Conservation (phyloP, 2,329 filamentous ascomycete genomes). For the Phaeophleospora eucalypticola region DNA sequence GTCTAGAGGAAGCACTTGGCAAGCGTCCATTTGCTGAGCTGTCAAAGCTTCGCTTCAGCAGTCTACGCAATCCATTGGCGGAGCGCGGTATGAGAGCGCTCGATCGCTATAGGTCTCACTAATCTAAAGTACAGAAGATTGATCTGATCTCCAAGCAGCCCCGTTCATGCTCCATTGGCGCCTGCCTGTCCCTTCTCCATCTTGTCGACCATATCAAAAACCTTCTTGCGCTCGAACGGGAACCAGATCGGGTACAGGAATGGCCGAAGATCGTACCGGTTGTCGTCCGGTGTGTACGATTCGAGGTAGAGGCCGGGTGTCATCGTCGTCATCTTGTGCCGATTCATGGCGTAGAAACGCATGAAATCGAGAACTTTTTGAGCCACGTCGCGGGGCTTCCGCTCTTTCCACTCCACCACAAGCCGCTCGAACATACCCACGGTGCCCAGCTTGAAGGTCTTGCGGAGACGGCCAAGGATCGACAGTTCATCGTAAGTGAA, state of each 20-base stretch:
- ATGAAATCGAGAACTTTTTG: constrained; percentile 46
- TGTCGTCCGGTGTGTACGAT: constrained; percentile 47
- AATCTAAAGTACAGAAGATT: too few relatives aligned
- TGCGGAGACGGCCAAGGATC: constrained; percentile 52
- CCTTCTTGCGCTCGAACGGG: neutral
- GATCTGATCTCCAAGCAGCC: too few relatives aligned
- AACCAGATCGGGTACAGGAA: constrained; percentile 48
- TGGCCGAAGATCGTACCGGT: constrained; percentile 55
- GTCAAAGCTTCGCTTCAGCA: too few relatives aligned
- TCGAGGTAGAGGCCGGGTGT: constrained; percentile 55
- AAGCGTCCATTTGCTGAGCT: too few relatives aligned
- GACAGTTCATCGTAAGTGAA: constrained; percentile 54
- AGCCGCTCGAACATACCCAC: constrained; percentile 54
- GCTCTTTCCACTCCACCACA: constrained; percentile 48
- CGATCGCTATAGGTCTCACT: too few relatives aligned
- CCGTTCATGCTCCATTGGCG: neutral
- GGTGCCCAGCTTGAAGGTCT: constrained; percentile 51
- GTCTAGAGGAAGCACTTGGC: too few relatives aligned
- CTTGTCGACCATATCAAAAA: constrained; percentile 1
- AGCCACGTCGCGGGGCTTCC: constrained; percentile 30
- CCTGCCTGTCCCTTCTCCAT: constrained; percentile 29
- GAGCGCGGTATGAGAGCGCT: too few relatives aligned
- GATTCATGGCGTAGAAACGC: constrained; percentile 59
- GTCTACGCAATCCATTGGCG: too few relatives aligned
- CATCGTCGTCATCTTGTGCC: constrained; percentile 61